phyloP scores from a whole-genome alignment of 208 protist species.

The Strigomonas oncopelti region DNA sequence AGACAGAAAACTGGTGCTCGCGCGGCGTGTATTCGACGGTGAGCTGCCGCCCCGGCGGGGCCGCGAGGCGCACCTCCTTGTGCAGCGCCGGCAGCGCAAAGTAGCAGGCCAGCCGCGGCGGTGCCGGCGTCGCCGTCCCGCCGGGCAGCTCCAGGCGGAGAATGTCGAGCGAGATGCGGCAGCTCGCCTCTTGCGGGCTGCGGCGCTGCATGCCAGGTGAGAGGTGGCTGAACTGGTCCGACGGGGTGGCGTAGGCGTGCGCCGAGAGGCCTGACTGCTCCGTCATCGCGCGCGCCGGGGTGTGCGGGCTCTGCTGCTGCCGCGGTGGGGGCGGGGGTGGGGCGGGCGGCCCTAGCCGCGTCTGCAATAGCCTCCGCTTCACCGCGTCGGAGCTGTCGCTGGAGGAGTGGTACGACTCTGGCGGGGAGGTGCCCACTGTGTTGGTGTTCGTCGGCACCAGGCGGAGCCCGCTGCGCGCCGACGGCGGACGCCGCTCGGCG shows the following conservation, averaged over 20 bases:
- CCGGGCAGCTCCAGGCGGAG: conserved; percentile 57
- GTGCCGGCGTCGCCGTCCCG: conserved; percentile 21
- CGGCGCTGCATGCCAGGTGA: conserved; percentile 7
- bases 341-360: background rate
- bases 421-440: background rate
- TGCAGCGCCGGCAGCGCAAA: conserved; percentile 45
- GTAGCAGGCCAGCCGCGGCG: conserved; percentile 80
- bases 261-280: background rate
- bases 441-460: conserved; percentile 8
- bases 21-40: conserved; percentile 53
- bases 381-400: conserved; percentile 7
- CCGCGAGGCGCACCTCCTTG: conserved; percentile 60
- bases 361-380: conserved; percentile 10
- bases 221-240: conserved; percentile 8
- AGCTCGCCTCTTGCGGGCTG: conserved; percentile 1
- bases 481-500: background rate
- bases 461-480: background rate
- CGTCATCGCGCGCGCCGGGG: background rate
- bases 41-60: conserved; percentile 58
- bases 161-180: conserved; percentile 43
- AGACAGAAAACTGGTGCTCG: conserved; percentile 21
- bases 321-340: background rate
- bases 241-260: background rate
- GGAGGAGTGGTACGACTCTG: conserved; percentile 5
- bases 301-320: background rate